Base-by-base conservation (phyloP, 2,329 filamentous ascomycete genomes). In the Aspergillus calidoustus region DNA sequence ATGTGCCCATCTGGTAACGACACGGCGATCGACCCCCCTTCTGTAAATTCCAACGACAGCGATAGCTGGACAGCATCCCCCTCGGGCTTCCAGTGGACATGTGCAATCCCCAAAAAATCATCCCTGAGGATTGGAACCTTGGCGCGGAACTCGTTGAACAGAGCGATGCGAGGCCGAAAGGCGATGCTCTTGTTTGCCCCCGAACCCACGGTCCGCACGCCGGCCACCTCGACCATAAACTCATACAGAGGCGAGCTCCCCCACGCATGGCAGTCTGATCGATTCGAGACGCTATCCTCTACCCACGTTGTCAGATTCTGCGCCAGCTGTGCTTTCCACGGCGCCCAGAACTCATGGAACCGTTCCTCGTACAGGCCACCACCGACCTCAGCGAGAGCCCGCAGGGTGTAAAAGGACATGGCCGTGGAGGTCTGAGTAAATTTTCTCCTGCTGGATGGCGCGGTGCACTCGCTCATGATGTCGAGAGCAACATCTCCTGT, bases 221-320 rank as follows among this genome's bases (percentile, higher is more conserved):
- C 57, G 6, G 47, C 46, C 3, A 60, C 28, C 51, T 55, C 43
- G 5, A 34, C 38, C 8, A 54, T 53, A 19, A 60, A 38, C 57
- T 60, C 57, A n/a, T 60, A 28, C 22, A 60, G 23, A 1, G 57
- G 57, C 28, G 31, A 43, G 8, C 50, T 44, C 6, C 57, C 53
- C 57, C 57, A 60, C 3, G 50, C 57, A 22, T 60, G 57, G 30
- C 57, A 60, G 22, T 60, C 57, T 1, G 50, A 60, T 11, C 30
- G 30, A 34, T 34, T 34, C 7, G 30, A 34, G 7, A 34, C 30
- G 9, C 9, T 34, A 3, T 34, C 30, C 30, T 34, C 30, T 7
- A 34, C 30, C 30, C 30, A 34, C 7, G 30, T 34, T 11, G 30
- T 11, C 30, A 34, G 30, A 11, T 34, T 34, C 30, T 34, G 30